Evolutionary conservation across 305 asterid genomes (phyloP).

Genomic region (Euphrasia arctica): DNA sequence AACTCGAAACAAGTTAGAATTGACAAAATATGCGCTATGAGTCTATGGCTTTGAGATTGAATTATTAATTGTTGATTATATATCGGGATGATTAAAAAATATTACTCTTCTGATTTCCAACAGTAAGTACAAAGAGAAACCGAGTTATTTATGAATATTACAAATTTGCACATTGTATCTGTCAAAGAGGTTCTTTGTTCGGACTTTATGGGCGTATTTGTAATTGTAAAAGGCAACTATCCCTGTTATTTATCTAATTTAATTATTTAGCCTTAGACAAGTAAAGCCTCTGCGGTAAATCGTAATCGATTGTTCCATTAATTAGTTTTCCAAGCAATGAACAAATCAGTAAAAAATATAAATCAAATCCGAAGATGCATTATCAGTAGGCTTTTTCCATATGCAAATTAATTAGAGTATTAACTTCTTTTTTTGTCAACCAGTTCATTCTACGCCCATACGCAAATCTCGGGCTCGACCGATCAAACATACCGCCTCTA

Average conservation of each 20-base stretch:
- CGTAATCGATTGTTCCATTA: background rate
- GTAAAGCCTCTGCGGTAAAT: no score
- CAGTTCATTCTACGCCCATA: constrained; percentile 83
- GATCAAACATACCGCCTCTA: constrained; percentile 52
- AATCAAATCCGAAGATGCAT: background rate
- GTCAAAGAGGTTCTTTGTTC: background rate
- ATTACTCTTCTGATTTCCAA: background rate
- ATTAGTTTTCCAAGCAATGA: background rate
- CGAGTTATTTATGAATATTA: background rate
- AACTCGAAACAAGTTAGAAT: no score
- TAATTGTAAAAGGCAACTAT: background rate
- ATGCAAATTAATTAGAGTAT: background rate
- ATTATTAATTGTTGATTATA: background rate
- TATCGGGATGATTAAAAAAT: background rate
- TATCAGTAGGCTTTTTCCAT: background rate
- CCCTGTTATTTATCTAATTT: constrained; percentile 1
- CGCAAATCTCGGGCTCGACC: constrained; percentile 79
- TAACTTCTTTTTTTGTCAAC: background rate
- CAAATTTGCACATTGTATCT: background rate
- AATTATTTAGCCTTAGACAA: no score
- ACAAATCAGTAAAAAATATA: background rate
- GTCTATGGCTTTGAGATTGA: background rate
- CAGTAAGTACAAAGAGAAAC: background rate
- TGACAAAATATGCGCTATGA: background rate
- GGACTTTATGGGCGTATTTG: background rate